Evolutionary conservation across 2,329 filamentous ascomycete species (phyloP), one percentile per base, ranked within the genome.

Genomic region (Venturia asperata): DNA sequence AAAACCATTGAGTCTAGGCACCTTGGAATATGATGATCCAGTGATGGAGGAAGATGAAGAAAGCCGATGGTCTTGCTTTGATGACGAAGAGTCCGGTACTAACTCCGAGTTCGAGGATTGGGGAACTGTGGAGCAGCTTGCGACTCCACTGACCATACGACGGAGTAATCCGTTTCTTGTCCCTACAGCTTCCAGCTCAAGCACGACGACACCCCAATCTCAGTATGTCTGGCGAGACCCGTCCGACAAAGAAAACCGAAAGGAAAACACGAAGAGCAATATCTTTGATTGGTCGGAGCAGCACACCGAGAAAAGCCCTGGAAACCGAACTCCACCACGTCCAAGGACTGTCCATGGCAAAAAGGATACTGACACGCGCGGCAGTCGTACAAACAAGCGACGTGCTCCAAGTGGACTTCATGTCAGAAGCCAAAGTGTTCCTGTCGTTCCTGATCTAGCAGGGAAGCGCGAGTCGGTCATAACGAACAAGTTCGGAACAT

Each of bases 271-370:
- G 58, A 81, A 79, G 67, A 89, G 87, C 74, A 92, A 83, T 69
- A 79, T 92, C 3, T 92, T 92, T 70, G 89, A 92, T 74, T 91
- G 88, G 88, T 86, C 87, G 61, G 90, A 92, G 73, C 82, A 87
- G 17, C 76, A 83, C 34, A 79, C 84, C 66, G 87, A 89, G 65
- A 88, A 86, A 75, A 77, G 80, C 63, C 84, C 87, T 60, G 76
- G 77, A 19, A 83, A 82, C 66, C 83, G 83, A 37, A 81, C 82
- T 47, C 82, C 82, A n/a, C 81, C 82, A 58, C 83, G 89, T 34
- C 89, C 89, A 1, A 87, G 85, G 71, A 92, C 90, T 17, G 87
- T 90, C 45, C 88, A 92, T 72, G 87, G 86, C 17, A 92, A 91
- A 74, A 89, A 90, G 69, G 84, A 89, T 70, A 77, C 85, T 67